Base-by-base conservation (phyloP, 139 green algal species). In the Picochlorum sp. region DNA sequence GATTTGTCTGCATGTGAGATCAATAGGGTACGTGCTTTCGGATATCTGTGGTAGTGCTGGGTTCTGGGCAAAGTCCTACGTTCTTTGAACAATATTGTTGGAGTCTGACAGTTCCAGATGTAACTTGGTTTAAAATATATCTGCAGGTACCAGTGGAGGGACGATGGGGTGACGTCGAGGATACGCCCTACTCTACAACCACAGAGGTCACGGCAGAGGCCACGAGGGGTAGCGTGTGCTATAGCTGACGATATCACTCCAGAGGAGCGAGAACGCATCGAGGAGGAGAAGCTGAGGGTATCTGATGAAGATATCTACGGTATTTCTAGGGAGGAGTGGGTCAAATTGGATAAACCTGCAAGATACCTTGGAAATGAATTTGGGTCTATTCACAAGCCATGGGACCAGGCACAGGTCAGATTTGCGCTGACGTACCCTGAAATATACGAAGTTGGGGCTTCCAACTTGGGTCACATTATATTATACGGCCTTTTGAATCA, bases 291-390 rank as follows among this genome's bases (percentile, higher is more conserved):
- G 32, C 45, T 76, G 54, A 11, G 20, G 5, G 54, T 57, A 15
- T 60, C 52, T 20, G 64, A 18, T 3, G 64, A 56, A 14, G 65
- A 76, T 24, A 84, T 85, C 13, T 84, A 84, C 47, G 78, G 78
- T 49, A 83, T 85, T 8, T 64, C 72, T 1, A 64, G 76, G 2
- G 26, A 54, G 21, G 75, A 82, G 49, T 82, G 75, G 75, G 61
- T 82, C 3, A 34, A 65, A 28, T 62, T 74, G 46, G 49, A 78
- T 56, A 75, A 61, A 21, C 82, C 82, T 1, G 69, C 79, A 14
- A 66, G 84, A 18, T 92, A 92, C 71, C 69, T 91, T 32, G 84
- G 84, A 18, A 91, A 91, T 49, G 84, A 91, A 75, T 81, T 87
- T 62, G 84, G 84, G n/a, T 67, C 85, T 3, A 62, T 92, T 28